Percentiles rank a stretch among this genome's conserved stretches.
phyloP scores from a whole-genome alignment of 495 filamentous ascomycete species.

The Podospora pseudocomata region DNA sequence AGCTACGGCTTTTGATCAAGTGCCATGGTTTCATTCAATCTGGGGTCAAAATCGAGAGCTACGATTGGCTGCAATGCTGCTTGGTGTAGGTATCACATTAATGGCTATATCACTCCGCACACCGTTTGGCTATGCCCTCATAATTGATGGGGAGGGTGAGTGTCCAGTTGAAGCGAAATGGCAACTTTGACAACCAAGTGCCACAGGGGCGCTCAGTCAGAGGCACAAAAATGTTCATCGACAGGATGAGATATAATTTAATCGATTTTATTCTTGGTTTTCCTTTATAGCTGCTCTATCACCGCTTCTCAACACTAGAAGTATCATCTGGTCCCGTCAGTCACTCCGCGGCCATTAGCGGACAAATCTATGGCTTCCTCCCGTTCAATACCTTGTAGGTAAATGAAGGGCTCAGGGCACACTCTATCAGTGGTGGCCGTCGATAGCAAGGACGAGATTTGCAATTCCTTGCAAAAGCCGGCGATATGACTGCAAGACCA shows the following conservation, averaged over 20 bases:
- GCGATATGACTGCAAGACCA: neutral
- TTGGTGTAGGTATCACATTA: neutral
- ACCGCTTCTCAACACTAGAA: too few species aligned
- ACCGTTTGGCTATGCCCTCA: neutral
- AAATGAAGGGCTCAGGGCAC: too few species aligned
- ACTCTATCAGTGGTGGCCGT: neutral
- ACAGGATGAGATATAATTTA: too few species aligned
- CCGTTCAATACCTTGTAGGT: too few species aligned
- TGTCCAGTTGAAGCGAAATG: too few species aligned
- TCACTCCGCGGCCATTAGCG: too few species aligned
- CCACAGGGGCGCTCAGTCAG: neutral
- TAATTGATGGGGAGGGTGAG: neutral
- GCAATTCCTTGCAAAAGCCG: neutral
- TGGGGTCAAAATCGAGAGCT: neutral
- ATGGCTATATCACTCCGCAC: neutral
- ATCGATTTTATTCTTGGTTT: too few species aligned
- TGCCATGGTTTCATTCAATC: neutral
- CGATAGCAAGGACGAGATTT: neutral
- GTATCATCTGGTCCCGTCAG: too few species aligned
- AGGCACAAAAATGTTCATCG: too few species aligned
- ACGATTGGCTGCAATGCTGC: neutral
- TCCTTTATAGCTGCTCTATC: too few species aligned
- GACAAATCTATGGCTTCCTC: too few species aligned
- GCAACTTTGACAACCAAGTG: neutral
- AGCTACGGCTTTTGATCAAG: neutral